Percentiles rank a stretch among this genome's conserved stretches.
Evolutionary conservation across 495 filamentous ascomycete species (phyloP).

Genomic region (Saxophila tyrrhenica): DNA sequence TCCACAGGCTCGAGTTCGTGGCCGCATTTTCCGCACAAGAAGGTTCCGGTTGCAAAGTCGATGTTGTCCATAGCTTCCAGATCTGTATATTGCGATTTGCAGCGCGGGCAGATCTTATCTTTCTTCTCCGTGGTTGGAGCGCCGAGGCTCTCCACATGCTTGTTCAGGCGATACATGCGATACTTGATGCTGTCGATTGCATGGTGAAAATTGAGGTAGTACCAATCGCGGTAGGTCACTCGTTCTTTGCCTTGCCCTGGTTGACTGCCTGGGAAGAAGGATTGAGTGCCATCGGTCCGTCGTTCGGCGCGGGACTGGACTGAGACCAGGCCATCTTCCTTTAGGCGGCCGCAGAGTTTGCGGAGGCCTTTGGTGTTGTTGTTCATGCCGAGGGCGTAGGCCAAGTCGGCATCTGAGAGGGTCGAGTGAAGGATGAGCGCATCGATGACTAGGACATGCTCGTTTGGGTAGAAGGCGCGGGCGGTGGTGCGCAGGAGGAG

Average conservation of each 20-base stretch:
- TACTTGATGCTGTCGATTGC: slow-evolving; percentile 96
- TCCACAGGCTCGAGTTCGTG: slow-evolving; percentile 53
- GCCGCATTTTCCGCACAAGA: slow-evolving; percentile 76
- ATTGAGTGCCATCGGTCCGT: slow-evolving; percentile 11
- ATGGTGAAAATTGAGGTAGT: slow-evolving; percentile 88
- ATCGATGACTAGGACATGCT: slow-evolving; percentile 83
- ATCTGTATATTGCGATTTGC: slow-evolving; percentile 68
- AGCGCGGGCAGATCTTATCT: slow-evolving; percentile 76
- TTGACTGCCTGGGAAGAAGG: background rate
- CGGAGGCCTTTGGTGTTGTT: slow-evolving; percentile 64
- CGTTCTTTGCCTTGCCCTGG: slow-evolving; percentile 4
- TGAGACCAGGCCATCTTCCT: slow-evolving; percentile 72
- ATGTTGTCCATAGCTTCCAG: slow-evolving; percentile 72
- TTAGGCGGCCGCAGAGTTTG: slow-evolving; percentile 70
- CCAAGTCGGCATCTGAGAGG: slow-evolving; percentile 77
- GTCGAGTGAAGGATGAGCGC: slow-evolving; percentile 84
- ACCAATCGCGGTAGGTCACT: slow-evolving; percentile 54
- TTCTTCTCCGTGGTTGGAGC: slow-evolving; percentile 75
- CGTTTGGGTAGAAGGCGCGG: slow-evolving; percentile 85
- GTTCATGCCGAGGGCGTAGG: slow-evolving; percentile 63
- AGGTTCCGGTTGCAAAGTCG: slow-evolving; percentile 47
- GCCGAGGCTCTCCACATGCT: slow-evolving; percentile 69
- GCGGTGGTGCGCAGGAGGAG: slow-evolving; percentile 77
- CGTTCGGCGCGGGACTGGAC: slow-evolving; percentile 43
- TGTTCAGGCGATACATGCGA: slow-evolving; percentile 71